Evolutionary conservation across 495 filamentous ascomycete species (phyloP).

Genomic region (Chaetomium cochliodes): DNA sequence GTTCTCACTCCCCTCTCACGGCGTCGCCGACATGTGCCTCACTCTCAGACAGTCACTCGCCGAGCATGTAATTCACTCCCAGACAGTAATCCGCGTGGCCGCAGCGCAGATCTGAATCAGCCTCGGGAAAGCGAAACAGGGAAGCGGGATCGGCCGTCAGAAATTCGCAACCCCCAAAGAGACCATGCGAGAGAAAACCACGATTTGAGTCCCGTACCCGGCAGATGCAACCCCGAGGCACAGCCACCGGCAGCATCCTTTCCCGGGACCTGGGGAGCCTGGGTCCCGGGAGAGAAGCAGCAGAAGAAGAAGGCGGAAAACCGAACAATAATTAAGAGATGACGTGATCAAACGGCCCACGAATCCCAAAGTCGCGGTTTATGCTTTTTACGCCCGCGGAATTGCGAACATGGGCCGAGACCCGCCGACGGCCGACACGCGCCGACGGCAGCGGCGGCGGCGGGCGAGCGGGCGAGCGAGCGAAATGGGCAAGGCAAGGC

Average conservation of each 20-base stretch:
- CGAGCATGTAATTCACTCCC: not conserved
- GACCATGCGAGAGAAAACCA: not conserved
- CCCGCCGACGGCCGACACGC: not conserved
- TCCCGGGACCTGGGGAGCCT: not conserved
- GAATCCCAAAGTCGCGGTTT: not conserved
- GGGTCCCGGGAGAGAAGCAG: too few species aligned
- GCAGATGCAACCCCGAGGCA: slow-evolving; percentile 3
- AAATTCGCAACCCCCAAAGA: not conserved
- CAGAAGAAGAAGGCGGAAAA: too few species aligned
- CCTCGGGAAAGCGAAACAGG: not conserved
- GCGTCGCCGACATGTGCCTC: not conserved
- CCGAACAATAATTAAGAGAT: not conserved
- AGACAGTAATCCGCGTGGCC: not conserved
- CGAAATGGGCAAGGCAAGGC: not conserved
- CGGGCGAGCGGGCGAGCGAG: not conserved
- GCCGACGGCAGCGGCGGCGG: not conserved
- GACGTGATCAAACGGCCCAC: not conserved
- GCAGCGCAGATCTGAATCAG: not conserved
- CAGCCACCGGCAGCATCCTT: not conserved
- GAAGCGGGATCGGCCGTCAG: not conserved
- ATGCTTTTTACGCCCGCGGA: not conserved
- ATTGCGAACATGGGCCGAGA: slow-evolving; percentile 10
- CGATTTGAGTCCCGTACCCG: not conserved
- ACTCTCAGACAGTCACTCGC: not conserved
- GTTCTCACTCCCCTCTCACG: not conserved